Evolutionary conservation across 192 early-diverging fungal genomes (phyloP).

Genomic region (Chytriomyces sp.): DNA sequence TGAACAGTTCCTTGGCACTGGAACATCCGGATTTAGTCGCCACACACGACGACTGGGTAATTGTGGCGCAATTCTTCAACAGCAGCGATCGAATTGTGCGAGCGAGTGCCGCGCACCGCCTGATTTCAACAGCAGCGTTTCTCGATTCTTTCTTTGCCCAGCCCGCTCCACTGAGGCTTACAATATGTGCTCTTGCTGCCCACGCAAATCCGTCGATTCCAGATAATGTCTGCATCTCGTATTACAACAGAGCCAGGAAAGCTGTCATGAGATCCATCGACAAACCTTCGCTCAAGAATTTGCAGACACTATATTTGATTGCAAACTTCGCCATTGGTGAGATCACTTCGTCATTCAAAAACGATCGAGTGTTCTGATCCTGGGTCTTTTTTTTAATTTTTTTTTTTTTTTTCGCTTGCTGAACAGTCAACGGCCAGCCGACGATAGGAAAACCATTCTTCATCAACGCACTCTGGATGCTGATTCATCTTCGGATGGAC

Average conservation of each 20-base stretch:
- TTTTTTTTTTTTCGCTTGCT: background rate
- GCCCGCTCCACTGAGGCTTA: background rate
- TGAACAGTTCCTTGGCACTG: background rate
- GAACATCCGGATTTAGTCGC: constrained; percentile 12
- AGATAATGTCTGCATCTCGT: background rate
- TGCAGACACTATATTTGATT: constrained; percentile 3
- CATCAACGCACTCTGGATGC: background rate
- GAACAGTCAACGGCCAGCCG: background rate
- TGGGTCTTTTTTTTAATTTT: too few relatives aligned
- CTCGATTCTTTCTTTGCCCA: background rate
- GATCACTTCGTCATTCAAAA: background rate
- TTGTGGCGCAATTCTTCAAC: background rate
- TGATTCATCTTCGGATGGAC: background rate
- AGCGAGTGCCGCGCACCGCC: background rate
- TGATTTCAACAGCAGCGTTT: background rate
- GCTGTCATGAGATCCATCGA: constrained; percentile 1
- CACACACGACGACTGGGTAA: background rate
- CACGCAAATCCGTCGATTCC: background rate
- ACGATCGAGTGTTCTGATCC: background rate
- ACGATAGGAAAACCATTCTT: constrained; percentile 4
- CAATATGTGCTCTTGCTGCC: background rate
- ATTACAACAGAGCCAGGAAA: constrained; percentile 10
- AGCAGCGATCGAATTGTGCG: background rate
- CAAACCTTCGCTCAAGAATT: background rate
- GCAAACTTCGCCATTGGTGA: background rate